Evolutionary conservation across 441 rosid genomes (phyloP).

Genomic region (Mallotus japonicus): DNA sequence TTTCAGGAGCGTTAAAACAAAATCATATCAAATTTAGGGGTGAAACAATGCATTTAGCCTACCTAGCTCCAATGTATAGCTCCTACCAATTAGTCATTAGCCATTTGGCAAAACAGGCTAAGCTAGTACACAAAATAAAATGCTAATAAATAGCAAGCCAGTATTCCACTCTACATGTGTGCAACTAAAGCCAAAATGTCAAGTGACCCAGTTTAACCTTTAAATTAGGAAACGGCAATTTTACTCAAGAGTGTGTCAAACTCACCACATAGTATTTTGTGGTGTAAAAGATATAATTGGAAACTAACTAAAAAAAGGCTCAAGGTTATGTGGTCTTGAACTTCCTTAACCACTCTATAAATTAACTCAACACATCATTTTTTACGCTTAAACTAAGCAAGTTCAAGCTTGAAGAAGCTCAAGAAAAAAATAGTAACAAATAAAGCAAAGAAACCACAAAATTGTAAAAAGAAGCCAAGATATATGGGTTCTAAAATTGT

Average conservation of each 20-base stretch:
- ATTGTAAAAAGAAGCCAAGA: neutral
- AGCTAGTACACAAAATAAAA: neutral
- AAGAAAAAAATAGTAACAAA: neutral
- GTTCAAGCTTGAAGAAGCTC: neutral
- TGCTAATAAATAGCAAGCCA: neutral
- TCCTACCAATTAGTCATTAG: too few species aligned
- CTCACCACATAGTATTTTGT: neutral
- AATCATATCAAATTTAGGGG: too few species aligned
- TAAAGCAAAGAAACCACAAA: neutral
- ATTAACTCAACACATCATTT: too few species aligned
- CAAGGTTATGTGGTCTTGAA: neutral
- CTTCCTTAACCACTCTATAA: neutral
- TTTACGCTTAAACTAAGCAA: neutral
- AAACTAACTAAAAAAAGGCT: neutral
- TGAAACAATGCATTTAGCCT: too few species aligned
- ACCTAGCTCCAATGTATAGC: too few species aligned
- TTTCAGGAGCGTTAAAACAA: too few species aligned
- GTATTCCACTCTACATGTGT: neutral
- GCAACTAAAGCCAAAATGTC: neutral
- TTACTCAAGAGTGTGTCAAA: neutral
- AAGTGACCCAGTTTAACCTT: neutral
- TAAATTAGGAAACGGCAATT: neutral
- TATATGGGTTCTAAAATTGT: neutral
- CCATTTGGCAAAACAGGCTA: neutral
- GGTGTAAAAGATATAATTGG: neutral